phyloP scores from a whole-genome alignment of 108 stramenopile species.

The Cyclotella cryptica region DNA sequence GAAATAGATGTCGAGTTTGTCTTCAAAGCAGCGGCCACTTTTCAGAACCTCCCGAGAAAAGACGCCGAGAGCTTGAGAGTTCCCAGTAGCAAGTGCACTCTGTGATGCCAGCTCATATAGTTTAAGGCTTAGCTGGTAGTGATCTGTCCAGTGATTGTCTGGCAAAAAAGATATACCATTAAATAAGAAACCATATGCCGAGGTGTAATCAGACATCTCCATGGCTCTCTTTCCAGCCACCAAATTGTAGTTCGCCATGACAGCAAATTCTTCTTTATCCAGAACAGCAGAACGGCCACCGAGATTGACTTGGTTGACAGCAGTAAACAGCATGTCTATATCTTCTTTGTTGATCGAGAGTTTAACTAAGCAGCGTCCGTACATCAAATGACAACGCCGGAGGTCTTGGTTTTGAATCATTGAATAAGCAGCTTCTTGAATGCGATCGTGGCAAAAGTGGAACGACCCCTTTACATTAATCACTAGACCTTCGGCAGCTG shows the following conservation, averaged over 20 bases:
- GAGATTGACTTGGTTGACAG: constrained; percentile 29
- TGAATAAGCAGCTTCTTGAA: constrained; percentile 36
- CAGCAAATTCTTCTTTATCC: constrained; percentile 3
- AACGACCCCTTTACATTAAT: constrained; percentile 4
- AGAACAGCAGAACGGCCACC: constrained; percentile 12
- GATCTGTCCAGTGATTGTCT: constrained; percentile 25
- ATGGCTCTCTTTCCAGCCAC: constrained; percentile 31
- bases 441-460: constrained; percentile 25
- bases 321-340: constrained; percentile 8
- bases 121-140: constrained; percentile 34
- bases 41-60: constrained; percentile 4
- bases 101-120: constrained; percentile 29
- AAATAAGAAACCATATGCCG: constrained; percentile 20
- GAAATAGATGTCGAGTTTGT: constrained; percentile 14
- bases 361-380: constrained; percentile 8
- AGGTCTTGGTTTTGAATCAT: constrained; percentile 14
- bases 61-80: background rate
- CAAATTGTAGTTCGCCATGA: constrained; percentile 11
- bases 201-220: constrained; percentile 23
- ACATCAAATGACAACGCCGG: background rate
- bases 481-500: constrained; percentile 26
- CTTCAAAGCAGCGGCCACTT: constrained; percentile 26
- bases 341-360: constrained; percentile 1
- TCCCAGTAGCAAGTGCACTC: constrained; percentile 9
- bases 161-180: constrained; percentile 20